Evolutionary conservation across 2,329 filamentous ascomycete genomes (phyloP).

Genomic region (Fusarium tuaranense): DNA sequence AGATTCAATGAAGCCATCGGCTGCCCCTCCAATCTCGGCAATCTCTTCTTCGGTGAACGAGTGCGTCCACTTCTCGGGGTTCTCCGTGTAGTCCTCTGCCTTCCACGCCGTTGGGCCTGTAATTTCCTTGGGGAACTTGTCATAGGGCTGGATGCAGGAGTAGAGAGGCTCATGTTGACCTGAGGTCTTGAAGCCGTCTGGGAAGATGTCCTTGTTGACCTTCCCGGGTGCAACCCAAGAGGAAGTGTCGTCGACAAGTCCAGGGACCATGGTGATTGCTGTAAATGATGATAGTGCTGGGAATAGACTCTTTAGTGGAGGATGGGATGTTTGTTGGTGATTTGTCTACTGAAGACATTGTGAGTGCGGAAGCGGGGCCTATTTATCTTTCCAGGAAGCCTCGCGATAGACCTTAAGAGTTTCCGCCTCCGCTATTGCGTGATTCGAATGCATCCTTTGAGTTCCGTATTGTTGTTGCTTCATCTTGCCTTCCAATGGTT

Average conservation of each 20-base stretch:
- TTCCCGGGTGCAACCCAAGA: neutral
- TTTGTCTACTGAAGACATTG: neutral
- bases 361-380: neutral
- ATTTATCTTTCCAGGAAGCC: neutral
- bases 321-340: no score
- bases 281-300: neutral
- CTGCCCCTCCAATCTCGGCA: constrained; percentile 14
- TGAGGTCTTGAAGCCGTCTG: constrained; percentile 64
- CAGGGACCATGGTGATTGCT: neutral
- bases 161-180: constrained; percentile 80
- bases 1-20: constrained; percentile 16
- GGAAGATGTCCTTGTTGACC: constrained; percentile 48
- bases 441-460: neutral
- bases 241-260: neutral
- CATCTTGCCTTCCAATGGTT: neutral
- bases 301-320: neutral
- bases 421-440: neutral
- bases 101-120: constrained; percentile 80
- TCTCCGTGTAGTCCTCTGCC: constrained; percentile 70
- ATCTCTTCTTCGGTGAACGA: constrained; percentile 64
- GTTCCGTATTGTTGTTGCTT: constrained; percentile 1
- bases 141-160: constrained; percentile 73
- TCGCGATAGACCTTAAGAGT: neutral
- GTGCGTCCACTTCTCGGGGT: constrained; percentile 79
- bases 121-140: constrained; percentile 77